These are phyloP conservation scores for Fusarium austroafricanum DNA, from an alignment of 2,329 filamentous ascomycete genomes.

Conservation along the genomic window DNA sequence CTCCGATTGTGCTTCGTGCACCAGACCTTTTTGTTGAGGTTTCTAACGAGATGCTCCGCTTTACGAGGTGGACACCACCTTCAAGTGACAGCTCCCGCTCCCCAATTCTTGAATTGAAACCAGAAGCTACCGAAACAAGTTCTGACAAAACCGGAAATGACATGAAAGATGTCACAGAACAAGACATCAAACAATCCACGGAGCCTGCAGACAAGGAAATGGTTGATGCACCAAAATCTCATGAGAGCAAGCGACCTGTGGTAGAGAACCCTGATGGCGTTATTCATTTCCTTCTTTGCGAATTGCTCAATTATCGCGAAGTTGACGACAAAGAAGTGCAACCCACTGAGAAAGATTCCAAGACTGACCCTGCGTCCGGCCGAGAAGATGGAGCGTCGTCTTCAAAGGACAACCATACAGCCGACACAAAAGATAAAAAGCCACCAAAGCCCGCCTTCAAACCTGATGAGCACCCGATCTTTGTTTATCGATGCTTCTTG, in stretches of 20 bases:
- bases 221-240: slow-evolving; percentile 72
- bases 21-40: slow-evolving; percentile 89
- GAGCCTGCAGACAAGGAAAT: slow-evolving; percentile 70
- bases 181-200: slow-evolving; percentile 70
- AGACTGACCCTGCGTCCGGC: slow-evolving; percentile 50
- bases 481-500: slow-evolving; percentile 95
- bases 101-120: slow-evolving; percentile 58
- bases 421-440: slow-evolving; percentile 71
- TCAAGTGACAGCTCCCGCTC: slow-evolving; percentile 50
- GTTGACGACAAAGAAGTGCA: slow-evolving; percentile 84
- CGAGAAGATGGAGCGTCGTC: slow-evolving; percentile 43
- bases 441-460: slow-evolving; percentile 82
- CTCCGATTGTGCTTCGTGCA: slow-evolving; percentile 81
- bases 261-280: slow-evolving; percentile 95
- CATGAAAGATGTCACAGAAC: slow-evolving; percentile 25
- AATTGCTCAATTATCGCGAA: slow-evolving; percentile 90
- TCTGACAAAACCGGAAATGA: slow-evolving; percentile 25
- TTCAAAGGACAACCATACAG: slow-evolving; percentile 46
- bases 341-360: slow-evolving; percentile 56
- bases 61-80: slow-evolving; percentile 68
- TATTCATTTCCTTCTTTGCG: slow-evolving; percentile 92
- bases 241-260: slow-evolving; percentile 82
- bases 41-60: slow-evolving; percentile 84
- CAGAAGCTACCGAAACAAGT: slow-evolving; percentile 43
- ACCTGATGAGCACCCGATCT: slow-evolving; percentile 92